Evolutionary conservation across 768 basidiomycete species (phyloP).

Genomic region (Boletus pseudo-olivaceus): DNA sequence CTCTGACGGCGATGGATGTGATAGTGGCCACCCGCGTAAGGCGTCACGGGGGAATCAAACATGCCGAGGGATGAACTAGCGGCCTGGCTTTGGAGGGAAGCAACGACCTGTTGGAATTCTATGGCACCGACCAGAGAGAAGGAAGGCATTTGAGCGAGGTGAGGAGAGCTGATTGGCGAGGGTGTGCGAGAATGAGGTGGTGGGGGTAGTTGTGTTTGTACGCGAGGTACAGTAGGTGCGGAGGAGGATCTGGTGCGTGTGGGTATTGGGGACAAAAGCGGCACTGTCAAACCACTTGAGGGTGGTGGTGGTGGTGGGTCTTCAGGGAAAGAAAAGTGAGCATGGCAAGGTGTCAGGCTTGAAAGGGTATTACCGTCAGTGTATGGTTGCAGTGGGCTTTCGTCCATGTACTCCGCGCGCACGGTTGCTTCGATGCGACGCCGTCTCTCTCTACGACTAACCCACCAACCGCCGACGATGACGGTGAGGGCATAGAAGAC

Average conservation of each 20-base stretch:
- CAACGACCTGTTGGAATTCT: constrained; percentile 91
- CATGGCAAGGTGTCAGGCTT: not conserved
- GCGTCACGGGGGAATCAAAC: constrained; percentile 66
- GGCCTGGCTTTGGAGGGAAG: constrained; percentile 71
- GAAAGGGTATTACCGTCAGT: constrained; percentile 55
- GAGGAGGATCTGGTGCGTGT: constrained; percentile 39
- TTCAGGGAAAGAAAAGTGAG: constrained; percentile 10
- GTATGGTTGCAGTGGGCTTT: constrained; percentile 49
- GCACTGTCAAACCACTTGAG: constrained; percentile 12
- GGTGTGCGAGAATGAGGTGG: constrained; percentile 44
- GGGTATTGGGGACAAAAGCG: constrained; percentile 31
- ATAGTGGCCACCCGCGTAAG: constrained; percentile 76
- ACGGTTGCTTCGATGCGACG: constrained; percentile 48
- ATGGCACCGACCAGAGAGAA: constrained; percentile 93
- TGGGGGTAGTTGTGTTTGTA: constrained; percentile 40
- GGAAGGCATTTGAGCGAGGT: constrained; percentile 60
- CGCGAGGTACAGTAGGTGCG: constrained; percentile 34
- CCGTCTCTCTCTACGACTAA: constrained; percentile 48
- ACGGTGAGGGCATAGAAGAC: constrained; percentile 73
- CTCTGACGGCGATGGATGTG: constrained; percentile 37
- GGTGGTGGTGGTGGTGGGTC: constrained; percentile 2
- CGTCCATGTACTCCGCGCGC: constrained; percentile 55
- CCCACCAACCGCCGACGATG: constrained; percentile 75
- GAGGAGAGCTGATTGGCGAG: constrained; percentile 43
- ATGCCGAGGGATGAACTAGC: constrained; percentile 52